phyloP scores from a whole-genome alignment of 257 asterid genomes.

The Penstemon barbatus region DNA sequence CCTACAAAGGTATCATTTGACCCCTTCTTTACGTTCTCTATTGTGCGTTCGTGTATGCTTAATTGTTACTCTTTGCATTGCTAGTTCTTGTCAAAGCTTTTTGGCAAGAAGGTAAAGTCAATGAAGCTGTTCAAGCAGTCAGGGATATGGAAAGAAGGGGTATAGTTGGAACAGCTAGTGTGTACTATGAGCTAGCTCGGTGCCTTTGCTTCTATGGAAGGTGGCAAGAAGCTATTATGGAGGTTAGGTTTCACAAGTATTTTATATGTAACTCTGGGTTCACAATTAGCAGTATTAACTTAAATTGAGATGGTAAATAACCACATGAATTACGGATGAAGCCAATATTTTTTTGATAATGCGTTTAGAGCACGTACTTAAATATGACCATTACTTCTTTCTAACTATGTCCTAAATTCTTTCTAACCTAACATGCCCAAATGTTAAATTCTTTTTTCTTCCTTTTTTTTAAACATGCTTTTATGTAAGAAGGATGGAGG shows the following conservation, averaged over 20 bases:
- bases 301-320: constrained; percentile 17
- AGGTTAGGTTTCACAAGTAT: constrained; percentile 54
- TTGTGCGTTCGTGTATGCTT: constrained; percentile 19
- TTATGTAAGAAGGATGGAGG: not conserved
- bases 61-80: constrained; percentile 28
- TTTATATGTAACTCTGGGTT: constrained; percentile 5
- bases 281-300: not conserved
- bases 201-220: constrained; percentile 94
- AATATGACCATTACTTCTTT: not conserved
- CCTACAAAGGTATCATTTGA: constrained; percentile 72
- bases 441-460: too few species aligned
- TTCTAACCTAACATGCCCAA: not conserved
- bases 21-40: constrained; percentile 18
- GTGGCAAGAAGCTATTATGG: constrained; percentile 73
- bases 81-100: constrained; percentile 87
- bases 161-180: constrained; percentile 69
- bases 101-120: constrained; percentile 83
- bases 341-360: not conserved
- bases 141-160: constrained; percentile 95
- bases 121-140: constrained; percentile 81
- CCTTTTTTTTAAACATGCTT: not conserved
- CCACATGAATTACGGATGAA: not conserved
- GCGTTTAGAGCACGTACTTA: not conserved
- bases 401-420: not conserved
- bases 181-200: constrained; percentile 93